Evolutionary conservation across 805 yeast species (phyloP).

Genomic region (Grigorovia yakushimaensis): DNA sequence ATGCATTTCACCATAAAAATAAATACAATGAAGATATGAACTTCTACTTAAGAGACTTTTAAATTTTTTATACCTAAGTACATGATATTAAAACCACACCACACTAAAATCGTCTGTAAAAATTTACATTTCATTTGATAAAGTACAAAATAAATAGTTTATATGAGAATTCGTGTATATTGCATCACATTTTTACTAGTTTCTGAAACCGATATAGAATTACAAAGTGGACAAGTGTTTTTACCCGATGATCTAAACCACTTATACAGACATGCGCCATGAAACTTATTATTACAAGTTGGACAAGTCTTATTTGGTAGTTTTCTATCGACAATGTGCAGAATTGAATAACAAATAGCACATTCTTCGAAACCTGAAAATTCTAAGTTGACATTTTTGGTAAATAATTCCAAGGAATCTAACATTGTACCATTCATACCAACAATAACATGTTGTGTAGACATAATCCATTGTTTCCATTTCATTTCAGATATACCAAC

Average conservation of each 20-base stretch:
- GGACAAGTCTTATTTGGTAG: constrained; percentile 82
- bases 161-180: too few species aligned
- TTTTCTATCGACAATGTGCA: constrained; percentile 78
- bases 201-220: constrained; percentile 27
- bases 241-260: constrained; percentile 95
- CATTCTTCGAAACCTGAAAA: constrained; percentile 95
- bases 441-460: constrained; percentile 75
- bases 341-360: constrained; percentile 88
- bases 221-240: constrained; percentile 91
- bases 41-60: too few species aligned
- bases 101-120: too few species aligned
- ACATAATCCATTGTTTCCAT: constrained; percentile 92
- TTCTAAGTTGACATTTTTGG: constrained; percentile 66
- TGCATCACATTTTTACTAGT: too few species aligned
- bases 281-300: constrained; percentile 90
- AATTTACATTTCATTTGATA: too few species aligned
- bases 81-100: too few species aligned
- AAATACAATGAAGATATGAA: too few species aligned
- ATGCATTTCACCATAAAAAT: too few species aligned
- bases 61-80: too few species aligned
- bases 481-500: constrained; percentile 85
- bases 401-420: constrained; percentile 33
- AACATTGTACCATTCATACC: constrained; percentile 58
- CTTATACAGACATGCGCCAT: constrained; percentile 88
- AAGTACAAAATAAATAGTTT: too few species aligned